Evolutionary conservation across 768 basidiomycete species (phyloP).

Genomic region (Mycena vulgaris): DNA sequence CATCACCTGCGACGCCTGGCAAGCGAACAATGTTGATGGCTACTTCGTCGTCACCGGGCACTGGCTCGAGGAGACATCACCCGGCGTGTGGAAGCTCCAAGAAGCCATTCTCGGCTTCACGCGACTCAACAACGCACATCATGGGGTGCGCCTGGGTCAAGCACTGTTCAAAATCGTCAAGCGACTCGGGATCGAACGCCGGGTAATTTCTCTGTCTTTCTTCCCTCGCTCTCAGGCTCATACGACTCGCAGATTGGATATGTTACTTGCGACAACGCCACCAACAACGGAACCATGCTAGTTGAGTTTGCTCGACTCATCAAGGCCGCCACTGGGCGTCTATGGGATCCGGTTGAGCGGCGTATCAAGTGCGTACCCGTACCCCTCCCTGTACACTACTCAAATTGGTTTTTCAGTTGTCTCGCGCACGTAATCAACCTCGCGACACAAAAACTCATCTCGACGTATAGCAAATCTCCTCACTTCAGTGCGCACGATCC

Average conservation of each 20-base stretch:
- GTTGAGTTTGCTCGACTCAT: constrained; percentile 3
- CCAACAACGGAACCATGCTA: constrained; percentile 4
- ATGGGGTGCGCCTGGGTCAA: constrained; percentile 50
- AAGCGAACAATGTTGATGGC: constrained; percentile 52
- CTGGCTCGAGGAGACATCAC: constrained; percentile 52
- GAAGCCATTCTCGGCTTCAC: constrained; percentile 53
- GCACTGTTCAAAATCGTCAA: constrained; percentile 49
- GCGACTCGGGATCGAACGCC: constrained; percentile 45
- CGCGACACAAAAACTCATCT: background rate
- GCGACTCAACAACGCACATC: constrained; percentile 53
- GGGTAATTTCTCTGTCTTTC: constrained; percentile 40
- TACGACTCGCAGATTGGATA: background rate
- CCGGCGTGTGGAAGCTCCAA: constrained; percentile 45
- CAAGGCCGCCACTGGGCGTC: background rate
- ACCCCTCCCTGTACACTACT: background rate
- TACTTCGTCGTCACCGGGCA: constrained; percentile 58
- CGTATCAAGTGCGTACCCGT: background rate
- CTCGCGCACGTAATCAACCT: constrained; percentile 9
- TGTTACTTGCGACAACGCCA: constrained; percentile 4
- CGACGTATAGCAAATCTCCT: background rate
- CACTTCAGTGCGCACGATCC: background rate
- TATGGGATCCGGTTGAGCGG: background rate
- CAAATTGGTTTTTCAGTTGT: background rate
- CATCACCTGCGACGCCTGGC: constrained; percentile 58
- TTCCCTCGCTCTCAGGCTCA: background rate